Base-by-base conservation (phyloP, 169 alveolate species). In the Eimeria necatrix region DNA sequence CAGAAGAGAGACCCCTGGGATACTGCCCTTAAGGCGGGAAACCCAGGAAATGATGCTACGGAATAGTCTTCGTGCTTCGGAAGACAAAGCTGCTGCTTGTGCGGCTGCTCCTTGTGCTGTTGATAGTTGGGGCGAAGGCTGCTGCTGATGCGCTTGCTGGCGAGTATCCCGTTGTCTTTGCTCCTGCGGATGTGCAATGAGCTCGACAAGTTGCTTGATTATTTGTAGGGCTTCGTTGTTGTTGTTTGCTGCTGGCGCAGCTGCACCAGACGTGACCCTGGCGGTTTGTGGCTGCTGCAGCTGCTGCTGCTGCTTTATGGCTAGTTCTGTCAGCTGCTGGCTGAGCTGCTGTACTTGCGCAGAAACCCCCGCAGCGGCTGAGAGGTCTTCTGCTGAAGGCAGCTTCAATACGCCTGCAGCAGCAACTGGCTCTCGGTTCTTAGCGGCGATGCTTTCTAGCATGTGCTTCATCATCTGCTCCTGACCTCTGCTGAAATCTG, bases 321-420 rank as follows among this genome's bases (percentile, higher is more conserved):
- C 10, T 12, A 76, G 61, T 60, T 76, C 86, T 46, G 86, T 26
- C 32, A 76, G 86, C 22, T 76, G 86, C 61, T 76, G 86, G 26
- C 86, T 76, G 61, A 76, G 86, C 86, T 76, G 64, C 86, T 76
- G 86, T 46, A 76, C 56, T 60, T 76, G 86, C n/a, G 86, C 86
- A 76, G 86, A 5, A 18, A 76, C 61, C 10, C 48, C 86, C 16
- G 86, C 61, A 20, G 46, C 83, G 16, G 64, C 61, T 76, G 86
- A 9, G 61, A 18, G 4, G 86, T 32, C 41, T 18, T 14, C 86
- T 1, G 86, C 32, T 4, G 24, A 60, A 48, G 64, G 86, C 86
- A 32, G 41, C 1, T 41, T 16, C 48, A 76, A 60, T 12, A 32
- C 41, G 41, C 41, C 41, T 32, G 86, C 61, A 76, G 61, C 86